A percentile compares a stretch with the other conserved stretches of the same genome.
These are phyloP conservation scores for Ustilago nuda DNA, from an alignment of 1,284 basidiomycete species.

Conservation along the genomic window DNA sequence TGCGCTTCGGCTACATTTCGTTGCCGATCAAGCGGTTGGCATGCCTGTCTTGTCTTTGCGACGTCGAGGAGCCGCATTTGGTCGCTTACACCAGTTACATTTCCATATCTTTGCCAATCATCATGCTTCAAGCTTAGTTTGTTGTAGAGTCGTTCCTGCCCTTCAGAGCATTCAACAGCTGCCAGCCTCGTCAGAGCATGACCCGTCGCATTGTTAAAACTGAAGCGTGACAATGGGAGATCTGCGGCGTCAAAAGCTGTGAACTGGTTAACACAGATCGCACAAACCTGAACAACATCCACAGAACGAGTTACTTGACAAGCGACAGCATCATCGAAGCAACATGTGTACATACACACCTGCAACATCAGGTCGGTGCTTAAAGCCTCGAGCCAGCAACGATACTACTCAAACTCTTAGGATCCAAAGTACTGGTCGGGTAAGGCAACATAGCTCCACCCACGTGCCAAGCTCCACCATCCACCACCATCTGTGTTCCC, in stretches of 20 bases:
- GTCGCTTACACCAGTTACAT: background rate
- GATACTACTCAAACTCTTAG: conserved; percentile 49
- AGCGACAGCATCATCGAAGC: too few relatives aligned
- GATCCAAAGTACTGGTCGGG: conserved; percentile 59
- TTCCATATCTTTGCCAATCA: too few relatives aligned
- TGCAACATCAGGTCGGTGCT: background rate
- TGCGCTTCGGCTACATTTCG: background rate
- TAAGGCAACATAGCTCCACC: conserved; percentile 64
- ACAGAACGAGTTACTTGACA: too few relatives aligned
- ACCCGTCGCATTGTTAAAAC: too few relatives aligned
- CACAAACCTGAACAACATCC: too few relatives aligned
- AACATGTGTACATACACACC: background rate
- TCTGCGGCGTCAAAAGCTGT: too few relatives aligned
- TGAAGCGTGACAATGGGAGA: too few relatives aligned
- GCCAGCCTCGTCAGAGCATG: too few relatives aligned
- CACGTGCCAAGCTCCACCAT: conserved; percentile 58
- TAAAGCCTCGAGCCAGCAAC: conserved; percentile 51
- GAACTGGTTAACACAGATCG: too few relatives aligned
- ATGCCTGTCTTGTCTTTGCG: background rate
- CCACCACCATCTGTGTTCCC: conserved; percentile 71
- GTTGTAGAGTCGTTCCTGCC: too few relatives aligned
- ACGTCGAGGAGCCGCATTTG: background rate
- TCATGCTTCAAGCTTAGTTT: too few relatives aligned
- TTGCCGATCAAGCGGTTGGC: background rate
- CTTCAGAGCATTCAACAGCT: too few relatives aligned